Base-by-base conservation (phyloP, 2,329 filamentous ascomycete species). In the Paraconiothyrium sp. region DNA sequence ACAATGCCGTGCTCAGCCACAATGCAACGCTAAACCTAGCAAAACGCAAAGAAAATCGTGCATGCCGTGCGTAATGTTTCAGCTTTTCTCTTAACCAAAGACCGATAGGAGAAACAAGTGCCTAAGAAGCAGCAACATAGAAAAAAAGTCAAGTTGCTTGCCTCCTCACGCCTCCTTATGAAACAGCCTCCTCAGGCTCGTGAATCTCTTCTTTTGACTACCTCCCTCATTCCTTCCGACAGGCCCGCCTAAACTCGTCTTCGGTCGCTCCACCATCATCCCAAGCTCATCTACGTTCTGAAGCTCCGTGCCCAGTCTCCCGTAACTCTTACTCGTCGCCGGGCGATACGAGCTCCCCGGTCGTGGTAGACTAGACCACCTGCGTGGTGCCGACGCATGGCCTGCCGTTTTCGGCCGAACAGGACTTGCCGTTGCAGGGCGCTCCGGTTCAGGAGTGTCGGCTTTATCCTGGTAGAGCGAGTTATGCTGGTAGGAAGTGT, bases 121-220 rank as follows among this genome's bases (percentile, higher is more conserved):
- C 11, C 14, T 4, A 44, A 9, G 2, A n/a, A n/a, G 8, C 2
- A 48, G 7, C 24, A 32, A 48, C 46, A 32, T 32, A 48, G 6
- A 24, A 32, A 48, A 48, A 30, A 30, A 9, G 20, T 20, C 20
- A 22, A 44, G 4, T 30, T 30, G 27, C 6, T 6, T 30, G 6
- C 27, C 27, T 6, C 46, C 24, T 48, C 46, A 48, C 10, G 5
- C 7, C 5, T 22, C 48, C 50, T 43, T 64, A 59, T 67, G 63
- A n/a, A 74, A 73, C 52, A 73, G 54, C 58, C 61, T 69, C 47
- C 61, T 65, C 52, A 74, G 30, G 10, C 70, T 64, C 1, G 69
- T 71, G 70, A 70, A 73, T 41, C 62, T 67, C 35, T 67, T 66
- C 50, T 61, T 69, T 10, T 63, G 52, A 35, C 67, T 69, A 0